Evolutionary conservation across 495 filamentous ascomycete genomes (phyloP).

Genomic region (Rhizodiscina lignyota): DNA sequence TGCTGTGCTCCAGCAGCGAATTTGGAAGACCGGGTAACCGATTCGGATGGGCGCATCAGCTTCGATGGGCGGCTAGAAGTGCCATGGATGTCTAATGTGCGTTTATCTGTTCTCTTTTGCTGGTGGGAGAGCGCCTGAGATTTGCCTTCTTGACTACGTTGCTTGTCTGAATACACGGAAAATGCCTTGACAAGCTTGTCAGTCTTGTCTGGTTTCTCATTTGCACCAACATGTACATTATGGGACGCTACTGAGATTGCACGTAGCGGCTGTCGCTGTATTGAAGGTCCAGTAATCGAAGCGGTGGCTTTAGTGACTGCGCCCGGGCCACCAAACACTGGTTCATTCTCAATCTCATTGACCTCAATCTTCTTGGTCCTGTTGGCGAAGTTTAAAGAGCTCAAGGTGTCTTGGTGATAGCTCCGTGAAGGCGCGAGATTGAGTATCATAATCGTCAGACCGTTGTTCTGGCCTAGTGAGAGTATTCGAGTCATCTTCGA

Average conservation of each 20-base stretch:
- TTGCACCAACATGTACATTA: conserved; percentile 26
- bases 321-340: conserved; percentile 34
- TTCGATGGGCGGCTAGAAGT: background rate
- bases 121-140: conserved; percentile 15
- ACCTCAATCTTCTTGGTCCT: conserved; percentile 94
- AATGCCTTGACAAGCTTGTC: conserved; percentile 75
- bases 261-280: conserved; percentile 59
- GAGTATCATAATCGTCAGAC: conserved; percentile 89
- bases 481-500: conserved; percentile 96
- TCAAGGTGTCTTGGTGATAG: conserved; percentile 88
- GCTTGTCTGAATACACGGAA: conserved; percentile 61
- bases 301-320: background rate
- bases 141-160: conserved; percentile 27
- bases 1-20: conserved; percentile 16
- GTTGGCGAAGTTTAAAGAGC: conserved; percentile 87
- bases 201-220: conserved; percentile 31
- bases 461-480: conserved; percentile 86
- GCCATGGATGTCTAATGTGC: background rate
- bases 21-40: background rate
- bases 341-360: conserved; percentile 83
- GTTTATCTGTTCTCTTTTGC: conserved; percentile 23
- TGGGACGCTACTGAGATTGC: conserved; percentile 40
- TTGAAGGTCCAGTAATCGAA: conserved; percentile 2
- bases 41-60: background rate
- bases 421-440: conserved; percentile 75